Conservation (phyloP, 2,329 filamentous ascomycete genomes). For the Akanthomyces dipterigenus region DNA sequence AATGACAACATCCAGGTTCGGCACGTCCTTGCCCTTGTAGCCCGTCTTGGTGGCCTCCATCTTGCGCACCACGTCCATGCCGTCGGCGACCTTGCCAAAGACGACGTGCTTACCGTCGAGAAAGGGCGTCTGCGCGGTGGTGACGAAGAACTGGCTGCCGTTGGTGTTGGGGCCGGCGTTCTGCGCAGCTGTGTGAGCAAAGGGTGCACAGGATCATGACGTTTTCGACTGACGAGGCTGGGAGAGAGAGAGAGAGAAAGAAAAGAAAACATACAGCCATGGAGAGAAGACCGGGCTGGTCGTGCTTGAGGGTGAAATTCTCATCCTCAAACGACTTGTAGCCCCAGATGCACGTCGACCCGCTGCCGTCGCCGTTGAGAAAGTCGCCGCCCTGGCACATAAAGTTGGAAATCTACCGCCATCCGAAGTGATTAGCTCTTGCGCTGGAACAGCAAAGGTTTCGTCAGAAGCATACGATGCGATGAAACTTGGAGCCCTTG, state of each 20-base stretch:
- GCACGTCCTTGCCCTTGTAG: conserved; percentile 66
- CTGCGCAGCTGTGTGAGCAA: conserved; percentile 33
- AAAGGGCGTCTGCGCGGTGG: conserved; percentile 78
- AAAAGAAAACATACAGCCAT: conserved; percentile 68
- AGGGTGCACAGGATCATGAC: neutral
- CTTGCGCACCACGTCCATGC: conserved; percentile 86
- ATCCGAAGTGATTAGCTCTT: no score
- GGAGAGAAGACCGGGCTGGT: conserved; percentile 70
- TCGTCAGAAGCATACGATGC: conserved; percentile 57
- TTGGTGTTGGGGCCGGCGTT: conserved; percentile 91
- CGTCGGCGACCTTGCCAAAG: conserved; percentile 83
- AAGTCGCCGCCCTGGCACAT: conserved; percentile 99
- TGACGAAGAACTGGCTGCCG: conserved; percentile 97
- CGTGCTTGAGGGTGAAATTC: conserved; percentile 77
- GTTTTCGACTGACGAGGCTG: no score
- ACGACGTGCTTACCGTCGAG: conserved; percentile 92
- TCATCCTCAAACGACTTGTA: conserved; percentile 81
- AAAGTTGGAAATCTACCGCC: conserved; percentile 75
- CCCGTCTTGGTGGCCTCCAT: conserved; percentile 87
- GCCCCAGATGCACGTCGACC: conserved; percentile 82
- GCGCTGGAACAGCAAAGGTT: no score
- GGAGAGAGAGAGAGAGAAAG: neutral
- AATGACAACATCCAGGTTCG: conserved; percentile 77
- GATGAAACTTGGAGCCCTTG: conserved; percentile 90
- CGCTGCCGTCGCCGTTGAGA: conserved; percentile 85